These are phyloP conservation scores for Leucocoprinus sp. DNA, from an alignment of 768 basidiomycete genomes.

Conservation along the genomic window DNA sequence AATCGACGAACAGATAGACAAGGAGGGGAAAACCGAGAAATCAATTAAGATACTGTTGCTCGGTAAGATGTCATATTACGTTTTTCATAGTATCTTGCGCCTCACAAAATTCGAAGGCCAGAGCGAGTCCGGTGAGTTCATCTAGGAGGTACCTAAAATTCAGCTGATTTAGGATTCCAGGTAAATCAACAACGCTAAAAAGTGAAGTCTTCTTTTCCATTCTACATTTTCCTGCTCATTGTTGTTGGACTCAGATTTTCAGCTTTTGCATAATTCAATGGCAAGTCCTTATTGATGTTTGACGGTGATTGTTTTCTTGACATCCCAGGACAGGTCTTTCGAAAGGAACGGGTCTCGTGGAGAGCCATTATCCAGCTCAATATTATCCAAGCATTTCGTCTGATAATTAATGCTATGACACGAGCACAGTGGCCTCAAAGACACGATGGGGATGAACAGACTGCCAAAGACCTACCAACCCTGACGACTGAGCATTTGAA, in stretches of 20 bases:
- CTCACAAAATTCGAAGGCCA: slow-evolving; percentile 41
- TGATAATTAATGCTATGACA: slow-evolving; percentile 50
- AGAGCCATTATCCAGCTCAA: slow-evolving; percentile 63
- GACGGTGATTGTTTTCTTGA: no score
- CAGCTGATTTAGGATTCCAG: not conserved
- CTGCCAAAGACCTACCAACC: slow-evolving; percentile 22
- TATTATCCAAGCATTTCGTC: slow-evolving; percentile 57
- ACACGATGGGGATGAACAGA: slow-evolving; percentile 13
- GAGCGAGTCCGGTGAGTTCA: slow-evolving; percentile 64
- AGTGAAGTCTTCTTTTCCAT: not conserved
- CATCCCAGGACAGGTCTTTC: slow-evolving; percentile 48
- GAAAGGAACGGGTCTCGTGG: slow-evolving; percentile 56
- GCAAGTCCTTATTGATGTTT: slow-evolving; percentile 19
- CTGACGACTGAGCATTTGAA: slow-evolving; percentile 39
- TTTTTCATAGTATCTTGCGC: not conserved
- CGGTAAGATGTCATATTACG: slow-evolving; percentile 31
- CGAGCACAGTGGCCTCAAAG: slow-evolving; percentile 21
- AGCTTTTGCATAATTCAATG: slow-evolving; percentile 54
- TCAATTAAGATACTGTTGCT: slow-evolving; percentile 54
- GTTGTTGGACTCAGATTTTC: slow-evolving; percentile 38
- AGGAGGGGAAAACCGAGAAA: slow-evolving; percentile 37
- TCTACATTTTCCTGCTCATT: not conserved
- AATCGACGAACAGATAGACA: slow-evolving; percentile 59
- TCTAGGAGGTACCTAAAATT: not conserved
- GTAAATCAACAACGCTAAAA: slow-evolving; percentile 8